Conservation (phyloP, 2,329 filamentous ascomycete genomes). For the Hypoxylon sp. region DNA sequence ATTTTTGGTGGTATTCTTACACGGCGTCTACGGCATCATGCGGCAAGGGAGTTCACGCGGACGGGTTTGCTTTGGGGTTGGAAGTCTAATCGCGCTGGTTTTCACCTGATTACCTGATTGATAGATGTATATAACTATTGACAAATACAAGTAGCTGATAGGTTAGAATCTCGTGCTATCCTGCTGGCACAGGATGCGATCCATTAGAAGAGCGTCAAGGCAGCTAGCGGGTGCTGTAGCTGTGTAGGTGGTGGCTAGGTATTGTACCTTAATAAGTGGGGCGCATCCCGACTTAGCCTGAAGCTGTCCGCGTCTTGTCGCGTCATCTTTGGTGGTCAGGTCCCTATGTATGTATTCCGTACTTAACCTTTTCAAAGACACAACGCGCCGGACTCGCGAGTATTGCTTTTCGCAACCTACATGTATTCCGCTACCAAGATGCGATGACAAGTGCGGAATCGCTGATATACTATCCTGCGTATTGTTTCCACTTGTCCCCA, state of each 20-base stretch:
- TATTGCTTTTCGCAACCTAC: constrained; percentile 38
- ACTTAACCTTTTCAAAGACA: constrained; percentile 37
- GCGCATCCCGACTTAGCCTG: constrained; percentile 2
- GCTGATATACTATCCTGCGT: constrained; percentile 65
- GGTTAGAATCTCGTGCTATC: background rate
- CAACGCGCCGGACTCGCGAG: constrained; percentile 9
- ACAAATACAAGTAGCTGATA: background rate
- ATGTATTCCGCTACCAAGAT: constrained; percentile 46
- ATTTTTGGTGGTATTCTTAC: constrained; percentile 11
- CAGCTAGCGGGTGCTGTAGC: too few species aligned
- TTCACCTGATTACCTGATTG: background rate
- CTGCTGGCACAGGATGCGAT: background rate
- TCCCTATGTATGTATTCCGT: constrained; percentile 23
- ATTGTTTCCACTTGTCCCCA: constrained; percentile 73
- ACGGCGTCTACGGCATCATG: constrained; percentile 33
- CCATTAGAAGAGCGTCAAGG: too few species aligned
- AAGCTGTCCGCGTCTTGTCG: constrained; percentile 37
- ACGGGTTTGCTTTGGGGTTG: constrained; percentile 8
- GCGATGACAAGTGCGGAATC: constrained; percentile 60
- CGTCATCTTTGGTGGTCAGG: constrained; percentile 18
- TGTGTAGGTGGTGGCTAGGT: too few species aligned
- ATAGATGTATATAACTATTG: constrained; percentile 2
- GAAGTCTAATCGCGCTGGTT: constrained; percentile 1
- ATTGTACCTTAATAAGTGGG: constrained; percentile 30
- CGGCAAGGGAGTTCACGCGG: constrained; percentile 14